Percentiles rank a stretch among this genome's conserved stretches.
These are phyloP conservation scores for Hibiscus mutabilis DNA, from an alignment of 345 rosid species.

Conservation along the genomic window DNA sequence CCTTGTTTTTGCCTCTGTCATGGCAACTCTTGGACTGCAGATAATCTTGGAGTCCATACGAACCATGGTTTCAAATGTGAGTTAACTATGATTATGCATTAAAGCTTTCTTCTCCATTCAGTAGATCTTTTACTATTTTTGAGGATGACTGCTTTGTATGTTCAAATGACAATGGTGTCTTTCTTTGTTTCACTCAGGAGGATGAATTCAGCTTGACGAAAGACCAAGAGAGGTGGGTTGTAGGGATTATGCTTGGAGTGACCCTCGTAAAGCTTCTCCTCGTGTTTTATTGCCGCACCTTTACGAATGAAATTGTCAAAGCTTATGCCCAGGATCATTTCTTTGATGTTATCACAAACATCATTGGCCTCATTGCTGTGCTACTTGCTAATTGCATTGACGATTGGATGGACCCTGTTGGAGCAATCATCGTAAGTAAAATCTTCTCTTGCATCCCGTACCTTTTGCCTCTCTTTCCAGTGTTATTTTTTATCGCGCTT, in stretches of 20 bases:
- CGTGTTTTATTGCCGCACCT: slow-evolving; percentile 69
- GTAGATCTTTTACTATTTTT: not conserved
- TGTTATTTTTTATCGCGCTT: too few relatives aligned
- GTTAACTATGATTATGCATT: slow-evolving; percentile 20
- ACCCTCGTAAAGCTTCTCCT: slow-evolving; percentile 73
- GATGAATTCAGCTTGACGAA: slow-evolving; percentile 50
- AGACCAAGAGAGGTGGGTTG: slow-evolving; percentile 84
- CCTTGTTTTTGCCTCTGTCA: slow-evolving; percentile 97
- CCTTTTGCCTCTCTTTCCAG: not conserved
- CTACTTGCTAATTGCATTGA: slow-evolving; percentile 80
- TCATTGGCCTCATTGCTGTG: slow-evolving; percentile 89
- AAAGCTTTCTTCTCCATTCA: not conserved
- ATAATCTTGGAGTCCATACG: slow-evolving; percentile 87
- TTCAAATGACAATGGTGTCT: slow-evolving; percentile 17
- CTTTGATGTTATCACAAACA: slow-evolving; percentile 88
- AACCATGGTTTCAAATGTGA: slow-evolving; percentile 64
- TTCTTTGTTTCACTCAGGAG: slow-evolving; percentile 40
- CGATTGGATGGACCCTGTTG: slow-evolving; percentile 90
- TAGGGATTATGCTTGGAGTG: slow-evolving; percentile 93
- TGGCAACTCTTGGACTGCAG: slow-evolving; percentile 99
- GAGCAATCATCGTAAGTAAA: slow-evolving; percentile 85
- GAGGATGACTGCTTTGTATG: slow-evolving; percentile 9
- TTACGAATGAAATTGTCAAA: slow-evolving; percentile 82
- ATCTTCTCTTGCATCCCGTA: not conserved
- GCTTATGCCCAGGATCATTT: slow-evolving; percentile 99